Evolutionary conservation across 2,329 filamentous ascomycete species (phyloP).

Genomic region (Monilinia fructicola): DNA sequence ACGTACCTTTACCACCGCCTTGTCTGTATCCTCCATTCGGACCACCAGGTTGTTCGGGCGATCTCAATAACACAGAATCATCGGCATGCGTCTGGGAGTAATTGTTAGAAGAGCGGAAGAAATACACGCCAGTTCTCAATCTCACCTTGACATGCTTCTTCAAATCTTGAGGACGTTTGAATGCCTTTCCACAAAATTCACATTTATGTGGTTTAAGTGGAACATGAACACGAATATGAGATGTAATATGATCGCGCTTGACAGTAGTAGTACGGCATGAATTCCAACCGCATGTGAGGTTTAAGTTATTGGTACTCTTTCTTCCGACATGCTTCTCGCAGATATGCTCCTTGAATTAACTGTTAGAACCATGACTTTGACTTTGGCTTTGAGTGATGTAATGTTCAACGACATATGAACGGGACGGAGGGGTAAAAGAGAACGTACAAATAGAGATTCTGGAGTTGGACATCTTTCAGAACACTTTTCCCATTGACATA

Average conservation of each 20-base stretch:
- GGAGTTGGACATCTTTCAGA: conserved; percentile 43
- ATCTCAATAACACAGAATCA: conserved; percentile 70
- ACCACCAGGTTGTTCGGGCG: conserved; percentile 39
- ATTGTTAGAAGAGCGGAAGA: conserved; percentile 13
- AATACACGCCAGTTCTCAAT: conserved; percentile 22
- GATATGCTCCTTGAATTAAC: conserved; percentile 75
- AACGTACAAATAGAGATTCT: conserved; percentile 45
- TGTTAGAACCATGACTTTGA: conserved; percentile 18
- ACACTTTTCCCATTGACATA: conserved; percentile 46
- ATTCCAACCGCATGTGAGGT: conserved; percentile 96
- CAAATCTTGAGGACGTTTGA: conserved; percentile 97
- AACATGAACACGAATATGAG: conserved; percentile 98
- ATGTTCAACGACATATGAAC: neutral
- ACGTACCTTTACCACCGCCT: conserved; percentile 42
- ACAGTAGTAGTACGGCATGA: conserved; percentile 94
- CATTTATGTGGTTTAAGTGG: conserved; percentile 98
- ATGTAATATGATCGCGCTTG: conserved; percentile 98
- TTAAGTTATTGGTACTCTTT: conserved; percentile 99
- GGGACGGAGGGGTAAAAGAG: neutral
- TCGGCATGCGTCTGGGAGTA: conserved; percentile 76
- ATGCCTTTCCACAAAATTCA: conserved; percentile 97
- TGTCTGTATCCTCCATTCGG: conserved; percentile 52
- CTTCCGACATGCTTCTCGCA: conserved; percentile 97
- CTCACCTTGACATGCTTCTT: conserved; percentile 95
- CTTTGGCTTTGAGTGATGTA: neutral